phyloP scores from a whole-genome alignment of 768 basidiomycete genomes.

The Lepiota brunneoincarnata region DNA sequence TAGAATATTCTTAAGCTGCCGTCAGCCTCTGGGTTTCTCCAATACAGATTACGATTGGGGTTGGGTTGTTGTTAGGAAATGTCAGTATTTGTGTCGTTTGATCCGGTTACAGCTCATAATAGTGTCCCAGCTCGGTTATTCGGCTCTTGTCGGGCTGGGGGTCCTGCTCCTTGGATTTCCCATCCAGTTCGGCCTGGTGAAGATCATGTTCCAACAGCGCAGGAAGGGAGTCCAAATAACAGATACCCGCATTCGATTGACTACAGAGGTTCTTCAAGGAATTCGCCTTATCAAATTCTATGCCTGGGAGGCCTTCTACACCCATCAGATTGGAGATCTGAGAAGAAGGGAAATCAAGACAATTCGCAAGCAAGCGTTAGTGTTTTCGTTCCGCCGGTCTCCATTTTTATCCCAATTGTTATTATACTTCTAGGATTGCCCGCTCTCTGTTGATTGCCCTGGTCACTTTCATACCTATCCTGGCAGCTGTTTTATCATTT shows the following conservation, averaged over 20 bases:
- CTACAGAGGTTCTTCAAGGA: slow-evolving; percentile 66
- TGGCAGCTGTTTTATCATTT: slow-evolving; percentile 49
- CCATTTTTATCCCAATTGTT: background rate
- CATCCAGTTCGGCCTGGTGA: slow-evolving; percentile 50
- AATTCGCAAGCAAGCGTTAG: slow-evolving; percentile 37
- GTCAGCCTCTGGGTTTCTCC: slow-evolving; percentile 60
- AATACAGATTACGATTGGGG: slow-evolving; percentile 56
- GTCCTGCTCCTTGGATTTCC: slow-evolving; percentile 58
- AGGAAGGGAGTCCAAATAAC: slow-evolving; percentile 61
- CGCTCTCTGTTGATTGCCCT: slow-evolving; percentile 37
- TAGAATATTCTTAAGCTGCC: background rate
- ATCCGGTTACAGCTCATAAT: background rate
- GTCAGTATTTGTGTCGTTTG: slow-evolving; percentile 29
- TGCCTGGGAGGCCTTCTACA: slow-evolving; percentile 56
- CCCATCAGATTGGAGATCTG: slow-evolving; percentile 35
- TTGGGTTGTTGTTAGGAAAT: slow-evolving; percentile 60
- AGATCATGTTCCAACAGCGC: slow-evolving; percentile 50
- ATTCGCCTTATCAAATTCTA: slow-evolving; percentile 67
- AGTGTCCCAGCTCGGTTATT: slow-evolving; percentile 54
- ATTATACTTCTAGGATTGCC: slow-evolving; percentile 28
- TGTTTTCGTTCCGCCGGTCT: slow-evolving; percentile 1
- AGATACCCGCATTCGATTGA: slow-evolving; percentile 62
- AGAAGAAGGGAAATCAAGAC: slow-evolving; percentile 37
- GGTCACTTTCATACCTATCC: slow-evolving; percentile 48
- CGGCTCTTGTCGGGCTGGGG: slow-evolving; percentile 63